Percentiles rank a stretch among this genome's conserved stretches.
Conservation (phyloP, 106 monocot species). For the Platanthera zijinensis region DNA sequence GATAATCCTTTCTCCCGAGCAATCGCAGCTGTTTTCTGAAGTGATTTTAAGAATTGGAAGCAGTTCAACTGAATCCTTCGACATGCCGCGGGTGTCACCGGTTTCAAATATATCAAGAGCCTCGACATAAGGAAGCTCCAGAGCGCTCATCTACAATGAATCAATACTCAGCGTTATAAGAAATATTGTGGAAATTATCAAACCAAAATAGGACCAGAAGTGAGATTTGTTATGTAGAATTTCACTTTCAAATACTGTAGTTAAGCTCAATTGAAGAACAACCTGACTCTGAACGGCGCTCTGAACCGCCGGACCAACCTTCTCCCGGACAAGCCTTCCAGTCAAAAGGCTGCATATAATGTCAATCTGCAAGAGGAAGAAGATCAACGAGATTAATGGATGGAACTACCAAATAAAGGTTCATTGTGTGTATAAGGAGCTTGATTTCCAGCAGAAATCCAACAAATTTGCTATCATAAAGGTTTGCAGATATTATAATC, state of each 20-base stretch:
- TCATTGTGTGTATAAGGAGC: neutral
- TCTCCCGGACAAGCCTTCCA: conserved; percentile 65
- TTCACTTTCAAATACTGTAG: neutral
- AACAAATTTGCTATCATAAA: no score
- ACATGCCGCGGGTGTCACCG: conserved; percentile 42
- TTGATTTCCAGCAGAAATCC: neutral
- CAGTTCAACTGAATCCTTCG: conserved; percentile 40
- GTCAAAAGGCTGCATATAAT: conserved; percentile 66
- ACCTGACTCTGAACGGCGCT: conserved; percentile 89
- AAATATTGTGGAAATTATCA: neutral
- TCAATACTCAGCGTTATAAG: neutral
- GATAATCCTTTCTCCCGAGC: conserved; percentile 36
- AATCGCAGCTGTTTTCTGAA: conserved; percentile 30
- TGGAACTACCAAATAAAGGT: neutral
- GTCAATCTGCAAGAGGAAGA: conserved; percentile 40
- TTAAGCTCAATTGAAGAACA: neutral
- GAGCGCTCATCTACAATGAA: conserved; percentile 57
- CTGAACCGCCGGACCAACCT: conserved; percentile 75
- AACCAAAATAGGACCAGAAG: no score
- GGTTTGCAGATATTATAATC: neutral
- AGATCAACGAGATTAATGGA: neutral
- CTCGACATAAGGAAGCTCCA: conserved; percentile 41
- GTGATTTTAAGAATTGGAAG: conserved; percentile 47
- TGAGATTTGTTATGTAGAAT: no score
- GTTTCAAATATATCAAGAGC: conserved; percentile 57